These are phyloP conservation scores for Dendrobium huoshanense DNA, from an alignment of 106 monocot genomes.

Conservation along the genomic window DNA sequence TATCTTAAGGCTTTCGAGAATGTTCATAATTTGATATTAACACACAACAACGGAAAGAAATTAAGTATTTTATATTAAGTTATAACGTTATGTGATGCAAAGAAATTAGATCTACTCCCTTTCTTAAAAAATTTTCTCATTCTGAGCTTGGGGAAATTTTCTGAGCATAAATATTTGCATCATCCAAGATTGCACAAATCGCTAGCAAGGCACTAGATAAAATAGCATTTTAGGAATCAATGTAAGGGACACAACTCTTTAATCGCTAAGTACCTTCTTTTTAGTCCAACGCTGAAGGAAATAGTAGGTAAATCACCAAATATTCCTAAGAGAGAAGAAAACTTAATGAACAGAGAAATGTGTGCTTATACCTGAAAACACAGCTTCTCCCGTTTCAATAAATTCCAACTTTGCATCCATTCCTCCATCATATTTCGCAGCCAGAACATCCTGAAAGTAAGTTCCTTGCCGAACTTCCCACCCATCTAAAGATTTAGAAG, in stretches of 20 bases:
- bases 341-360: not conserved
- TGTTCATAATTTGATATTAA: not conserved
- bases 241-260: not conserved
- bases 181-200: slow-evolving; percentile 3
- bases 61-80: not conserved
- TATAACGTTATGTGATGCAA: not conserved
- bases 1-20: not conserved
- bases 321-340: not conserved
- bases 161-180: not conserved
- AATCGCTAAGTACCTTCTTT: not conserved
- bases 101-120: not conserved
- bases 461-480: slow-evolving; percentile 86
- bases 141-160: not conserved
- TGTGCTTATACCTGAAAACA: slow-evolving; percentile 64
- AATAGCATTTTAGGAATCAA: not conserved
- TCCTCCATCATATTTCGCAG: slow-evolving; percentile 76
- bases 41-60: not conserved
- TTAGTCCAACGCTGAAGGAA: not conserved
- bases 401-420: slow-evolving; percentile 90
- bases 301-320: not conserved
- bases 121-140: not conserved
- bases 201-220: not conserved
- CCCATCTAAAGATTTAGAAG: slow-evolving; percentile 53
- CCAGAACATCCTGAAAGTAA: slow-evolving; percentile 71
- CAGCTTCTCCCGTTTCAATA: slow-evolving; percentile 57